Evolutionary conservation across 176 grass and related monocot genomes (phyloP).

Genomic region (Areca catechu): DNA sequence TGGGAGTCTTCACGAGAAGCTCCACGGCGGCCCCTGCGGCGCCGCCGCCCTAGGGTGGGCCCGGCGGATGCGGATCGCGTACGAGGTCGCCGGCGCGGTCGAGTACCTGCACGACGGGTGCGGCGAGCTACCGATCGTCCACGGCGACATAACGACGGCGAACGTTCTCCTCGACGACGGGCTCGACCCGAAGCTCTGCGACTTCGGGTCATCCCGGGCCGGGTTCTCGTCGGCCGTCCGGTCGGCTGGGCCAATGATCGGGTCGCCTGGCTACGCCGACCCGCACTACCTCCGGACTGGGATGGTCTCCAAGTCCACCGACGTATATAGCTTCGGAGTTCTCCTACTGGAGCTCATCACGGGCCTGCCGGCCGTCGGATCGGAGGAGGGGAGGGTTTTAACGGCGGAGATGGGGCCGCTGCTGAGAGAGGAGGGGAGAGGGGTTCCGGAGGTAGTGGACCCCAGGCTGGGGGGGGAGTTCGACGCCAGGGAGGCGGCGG

Average conservation of each 20-base stretch:
- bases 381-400: no score
- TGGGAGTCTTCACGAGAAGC: constrained; percentile 42
- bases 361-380: no score
- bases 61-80: constrained; percentile 26
- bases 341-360: no score
- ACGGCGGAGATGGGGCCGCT: no score
- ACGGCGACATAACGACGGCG: constrained; percentile 14
- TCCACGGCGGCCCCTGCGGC: constrained; percentile 6
- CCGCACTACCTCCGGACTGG: no score
- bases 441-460: constrained; percentile 28
- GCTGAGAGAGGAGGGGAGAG: neutral
- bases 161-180: constrained; percentile 20
- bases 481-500: constrained; percentile 20
- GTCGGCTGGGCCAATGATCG: no score
- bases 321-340: no score
- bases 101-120: constrained; percentile 44
- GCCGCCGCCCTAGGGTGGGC: constrained; percentile 23
- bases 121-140: constrained; percentile 24
- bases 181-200: constrained; percentile 32
- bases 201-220: constrained; percentile 43
- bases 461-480: constrained; percentile 22
- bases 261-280: no score
- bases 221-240: constrained; percentile 19
- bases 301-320: no score
- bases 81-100: neutral